Conservation (phyloP, 129 eudicot genomes). For the Tagetes patula region DNA sequence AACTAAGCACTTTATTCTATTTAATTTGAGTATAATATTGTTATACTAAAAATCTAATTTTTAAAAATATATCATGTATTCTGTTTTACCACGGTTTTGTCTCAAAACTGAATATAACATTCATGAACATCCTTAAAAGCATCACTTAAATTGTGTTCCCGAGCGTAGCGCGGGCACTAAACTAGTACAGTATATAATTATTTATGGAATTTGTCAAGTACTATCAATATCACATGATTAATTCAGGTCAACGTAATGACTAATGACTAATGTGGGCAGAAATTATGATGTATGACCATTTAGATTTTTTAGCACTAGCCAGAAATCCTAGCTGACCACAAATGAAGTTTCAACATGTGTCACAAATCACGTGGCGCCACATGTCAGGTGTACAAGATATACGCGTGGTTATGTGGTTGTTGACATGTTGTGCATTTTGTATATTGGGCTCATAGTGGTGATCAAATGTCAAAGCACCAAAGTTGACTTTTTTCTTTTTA, state of each 20-base stretch:
- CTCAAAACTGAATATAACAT: too few relatives aligned
- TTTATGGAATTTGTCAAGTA: background rate
- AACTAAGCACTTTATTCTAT: too few relatives aligned
- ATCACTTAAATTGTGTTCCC: too few relatives aligned
- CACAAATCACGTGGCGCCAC: background rate
- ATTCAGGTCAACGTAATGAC: background rate
- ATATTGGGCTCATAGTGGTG: conserved; percentile 19
- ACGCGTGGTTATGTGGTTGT: conserved; percentile 21
- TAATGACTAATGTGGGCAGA: background rate
- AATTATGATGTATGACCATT: background rate
- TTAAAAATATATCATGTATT: too few relatives aligned
- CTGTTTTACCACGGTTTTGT: too few relatives aligned
- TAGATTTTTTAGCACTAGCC: background rate
- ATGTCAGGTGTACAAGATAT: background rate
- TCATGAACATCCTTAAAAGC: too few relatives aligned
- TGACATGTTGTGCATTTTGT: conserved; percentile 7
- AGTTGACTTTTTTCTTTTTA: conserved; percentile 23
- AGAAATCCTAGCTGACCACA: background rate
- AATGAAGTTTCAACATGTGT: conserved; percentile 7
- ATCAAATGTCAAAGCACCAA: conserved; percentile 36
- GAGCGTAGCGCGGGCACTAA: background rate
- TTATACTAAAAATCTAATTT: too few relatives aligned
- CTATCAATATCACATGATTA: conserved; percentile 1
- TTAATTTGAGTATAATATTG: too few relatives aligned
- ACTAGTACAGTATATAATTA: background rate